A percentile compares a stretch with the other conserved stretches of the same genome.
Conservation (phyloP, 148 eudicot genomes). For the Vaccinium vitisidaea region DNA sequence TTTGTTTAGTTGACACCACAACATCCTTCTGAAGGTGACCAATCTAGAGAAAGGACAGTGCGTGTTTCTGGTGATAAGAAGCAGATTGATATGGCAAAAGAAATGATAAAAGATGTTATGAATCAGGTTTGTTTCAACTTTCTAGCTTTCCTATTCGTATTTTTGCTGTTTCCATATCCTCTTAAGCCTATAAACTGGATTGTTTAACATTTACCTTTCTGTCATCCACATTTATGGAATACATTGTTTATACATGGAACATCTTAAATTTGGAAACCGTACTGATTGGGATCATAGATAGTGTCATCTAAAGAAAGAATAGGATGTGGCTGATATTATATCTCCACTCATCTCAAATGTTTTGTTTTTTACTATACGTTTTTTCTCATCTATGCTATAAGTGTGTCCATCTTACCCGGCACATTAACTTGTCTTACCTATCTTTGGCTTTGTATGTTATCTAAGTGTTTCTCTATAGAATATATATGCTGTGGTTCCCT, state of each 20-base stretch:
- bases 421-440: not conserved
- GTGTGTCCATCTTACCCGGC: not conserved
- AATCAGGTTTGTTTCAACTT: slow-evolving; percentile 65
- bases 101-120: slow-evolving; percentile 91
- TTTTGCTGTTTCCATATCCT: not conserved
- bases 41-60: slow-evolving; percentile 76
- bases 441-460: not conserved
- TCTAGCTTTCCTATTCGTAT: slow-evolving; percentile 1
- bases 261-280: not conserved
- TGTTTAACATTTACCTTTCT: not conserved
- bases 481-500: not conserved
- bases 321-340: not conserved
- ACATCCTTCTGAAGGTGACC: slow-evolving; percentile 66
- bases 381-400: not conserved
- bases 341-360: not conserved
- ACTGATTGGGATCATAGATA: not conserved
- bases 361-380: not conserved
- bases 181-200: not conserved
- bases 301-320: not conserved
- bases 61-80: slow-evolving; percentile 81
- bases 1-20: slow-evolving; percentile 71
- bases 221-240: not conserved
- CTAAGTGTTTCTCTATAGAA: not conserved
- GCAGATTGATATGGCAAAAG: slow-evolving; percentile 83
- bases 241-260: not conserved